phyloP scores from a whole-genome alignment of 768 basidiomycete species.

The Suillus plorans region DNA sequence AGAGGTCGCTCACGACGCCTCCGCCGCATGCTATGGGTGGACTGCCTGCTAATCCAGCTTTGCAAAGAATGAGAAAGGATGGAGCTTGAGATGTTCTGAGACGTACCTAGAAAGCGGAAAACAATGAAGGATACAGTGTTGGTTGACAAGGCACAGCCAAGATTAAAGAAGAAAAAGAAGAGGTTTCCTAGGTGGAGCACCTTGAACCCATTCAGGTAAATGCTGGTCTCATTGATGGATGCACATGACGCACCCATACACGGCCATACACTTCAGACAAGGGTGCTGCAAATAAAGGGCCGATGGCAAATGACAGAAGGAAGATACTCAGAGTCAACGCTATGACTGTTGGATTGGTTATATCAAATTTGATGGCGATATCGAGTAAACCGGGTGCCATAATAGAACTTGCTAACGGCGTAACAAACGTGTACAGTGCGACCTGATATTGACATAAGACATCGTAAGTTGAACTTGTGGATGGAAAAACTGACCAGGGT shows the following conservation, averaged over 20 bases:
- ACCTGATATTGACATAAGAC: constrained; percentile 37
- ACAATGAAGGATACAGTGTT: constrained; percentile 51
- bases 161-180: constrained; percentile 58
- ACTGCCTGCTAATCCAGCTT: constrained; percentile 65
- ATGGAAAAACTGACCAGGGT: constrained; percentile 51
- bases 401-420: constrained; percentile 57
- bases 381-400: constrained; percentile 69
- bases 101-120: constrained; percentile 69
- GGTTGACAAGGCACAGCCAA: constrained; percentile 72
- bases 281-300: constrained; percentile 66
- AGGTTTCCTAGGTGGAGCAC: constrained; percentile 66
- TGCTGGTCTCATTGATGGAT: neutral
- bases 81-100: neutral
- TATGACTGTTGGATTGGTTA: constrained; percentile 50
- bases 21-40: constrained; percentile 67
- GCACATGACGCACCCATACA: constrained; percentile 50
- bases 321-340: constrained; percentile 65
- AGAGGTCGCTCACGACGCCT: constrained; percentile 65
- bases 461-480: constrained; percentile 27
- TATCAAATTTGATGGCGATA: constrained; percentile 49
- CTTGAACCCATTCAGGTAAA: constrained; percentile 29
- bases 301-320: constrained; percentile 62
- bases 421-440: constrained; percentile 58
- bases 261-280: constrained; percentile 76
- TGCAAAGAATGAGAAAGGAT: neutral